Evolutionary conservation across 2,329 filamentous ascomycete species (phyloP).

Genomic region (Biscogniauxia mediterranea): DNA sequence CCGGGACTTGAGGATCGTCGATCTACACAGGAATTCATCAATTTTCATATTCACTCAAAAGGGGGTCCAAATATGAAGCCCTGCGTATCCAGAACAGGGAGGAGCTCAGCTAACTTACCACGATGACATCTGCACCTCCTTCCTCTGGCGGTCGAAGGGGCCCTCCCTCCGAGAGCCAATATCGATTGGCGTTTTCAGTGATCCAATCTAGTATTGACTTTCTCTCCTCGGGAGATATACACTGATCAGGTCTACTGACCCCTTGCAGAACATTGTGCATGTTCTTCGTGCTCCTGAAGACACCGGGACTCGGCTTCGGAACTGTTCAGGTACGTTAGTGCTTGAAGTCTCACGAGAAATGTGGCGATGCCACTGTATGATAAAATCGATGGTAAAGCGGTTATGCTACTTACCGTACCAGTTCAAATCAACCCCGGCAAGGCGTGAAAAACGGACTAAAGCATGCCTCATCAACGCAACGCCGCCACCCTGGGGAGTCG

Average conservation of each 20-base stretch:
- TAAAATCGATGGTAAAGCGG: neutral
- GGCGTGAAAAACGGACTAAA: constrained; percentile 66
- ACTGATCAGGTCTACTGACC: constrained; percentile 63
- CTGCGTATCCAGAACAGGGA: too few relatives aligned
- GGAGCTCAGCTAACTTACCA: constrained; percentile 40
- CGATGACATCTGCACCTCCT: constrained; percentile 73
- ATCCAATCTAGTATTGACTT: constrained; percentile 69
- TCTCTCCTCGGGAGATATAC: constrained; percentile 63
- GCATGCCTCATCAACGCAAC: constrained; percentile 82
- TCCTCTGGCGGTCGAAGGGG: constrained; percentile 63
- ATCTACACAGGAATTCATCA: constrained; percentile 44
- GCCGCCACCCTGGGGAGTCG: constrained; percentile 78
- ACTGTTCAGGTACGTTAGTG: constrained; percentile 43
- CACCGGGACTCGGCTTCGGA: constrained; percentile 73
- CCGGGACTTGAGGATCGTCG: constrained; percentile 84
- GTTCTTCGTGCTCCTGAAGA: constrained; percentile 83
- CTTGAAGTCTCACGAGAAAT: neutral
- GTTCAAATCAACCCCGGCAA: constrained; percentile 65
- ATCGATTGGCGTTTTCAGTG: constrained; percentile 67
- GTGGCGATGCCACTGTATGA: constrained; percentile 7
- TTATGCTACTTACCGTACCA: constrained; percentile 60
- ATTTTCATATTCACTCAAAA: neutral
- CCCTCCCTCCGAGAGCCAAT: constrained; percentile 69
- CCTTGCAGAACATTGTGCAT: constrained; percentile 88
- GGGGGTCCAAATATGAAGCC: too few relatives aligned